Conservation (phyloP, 2,329 filamentous ascomycete species). For the Elsinoe batatas region DNA sequence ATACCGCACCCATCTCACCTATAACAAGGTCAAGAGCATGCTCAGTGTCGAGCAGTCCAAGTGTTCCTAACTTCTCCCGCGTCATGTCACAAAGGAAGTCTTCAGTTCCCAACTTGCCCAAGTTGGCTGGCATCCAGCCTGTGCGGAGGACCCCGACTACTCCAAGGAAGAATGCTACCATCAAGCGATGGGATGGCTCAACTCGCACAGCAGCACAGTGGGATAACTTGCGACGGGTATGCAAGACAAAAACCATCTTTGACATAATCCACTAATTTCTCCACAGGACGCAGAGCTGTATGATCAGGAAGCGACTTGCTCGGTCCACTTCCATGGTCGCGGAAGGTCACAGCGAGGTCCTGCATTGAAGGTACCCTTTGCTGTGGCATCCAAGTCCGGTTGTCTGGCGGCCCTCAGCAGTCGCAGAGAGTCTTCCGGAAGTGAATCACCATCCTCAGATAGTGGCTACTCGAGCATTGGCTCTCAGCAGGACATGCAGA, state of each 20-base stretch:
- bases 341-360: conserved; percentile 56
- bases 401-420: conserved; percentile 31
- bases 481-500: conserved; percentile 27
- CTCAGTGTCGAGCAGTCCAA: neutral
- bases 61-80: conserved; percentile 9
- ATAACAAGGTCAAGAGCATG: neutral
- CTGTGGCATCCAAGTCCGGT: conserved; percentile 45
- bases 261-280: conserved; percentile 14
- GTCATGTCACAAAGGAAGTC: conserved; percentile 8
- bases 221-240: conserved; percentile 18
- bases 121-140: neutral
- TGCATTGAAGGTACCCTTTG: conserved; percentile 56
- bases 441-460: conserved; percentile 24
- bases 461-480: conserved; percentile 21
- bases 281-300: conserved; percentile 62
- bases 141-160: neutral
- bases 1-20: neutral
- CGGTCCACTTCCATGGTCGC: conserved; percentile 57
- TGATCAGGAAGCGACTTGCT: conserved; percentile 57
- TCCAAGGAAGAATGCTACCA: neutral
- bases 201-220: conserved; percentile 15
- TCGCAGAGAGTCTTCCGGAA: neutral
- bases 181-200: conserved; percentile 15
- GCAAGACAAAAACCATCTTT: neutral
- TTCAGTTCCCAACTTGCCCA: conserved; percentile 1